phyloP scores from a whole-genome alignment of 176 grass and related monocot species.

The bread wheat (Triticum aestivum) region IWGSC_CS_RefSeq_v2.1 NC_057802.1:591953314-591953813 shows the following conservation, averaged over 20 bases:
- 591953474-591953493: conserved; percentile 30
- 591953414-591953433: too few species aligned
- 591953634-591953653: background rate
- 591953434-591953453: background rate
- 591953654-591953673: background rate
- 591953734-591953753: background rate
- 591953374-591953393: too few species aligned
- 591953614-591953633: background rate
- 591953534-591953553: background rate
- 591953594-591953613: background rate
- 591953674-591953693: background rate
- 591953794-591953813: background rate
- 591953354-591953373: background rate
- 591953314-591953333: background rate
- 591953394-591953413: too few species aligned
- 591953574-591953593: background rate
- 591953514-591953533: conserved; percentile 31
- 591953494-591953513: conserved; percentile 28
- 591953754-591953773: background rate
- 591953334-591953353: background rate
- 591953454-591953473: conserved; percentile 38
- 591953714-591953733: conserved; percentile 16
- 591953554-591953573: conserved; percentile 16
- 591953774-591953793: background rate
- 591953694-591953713: conserved; percentile 32